Evolutionary conservation across 495 filamentous ascomycete genomes (phyloP).

Genomic region (Hypoxylon perforatum): DNA sequence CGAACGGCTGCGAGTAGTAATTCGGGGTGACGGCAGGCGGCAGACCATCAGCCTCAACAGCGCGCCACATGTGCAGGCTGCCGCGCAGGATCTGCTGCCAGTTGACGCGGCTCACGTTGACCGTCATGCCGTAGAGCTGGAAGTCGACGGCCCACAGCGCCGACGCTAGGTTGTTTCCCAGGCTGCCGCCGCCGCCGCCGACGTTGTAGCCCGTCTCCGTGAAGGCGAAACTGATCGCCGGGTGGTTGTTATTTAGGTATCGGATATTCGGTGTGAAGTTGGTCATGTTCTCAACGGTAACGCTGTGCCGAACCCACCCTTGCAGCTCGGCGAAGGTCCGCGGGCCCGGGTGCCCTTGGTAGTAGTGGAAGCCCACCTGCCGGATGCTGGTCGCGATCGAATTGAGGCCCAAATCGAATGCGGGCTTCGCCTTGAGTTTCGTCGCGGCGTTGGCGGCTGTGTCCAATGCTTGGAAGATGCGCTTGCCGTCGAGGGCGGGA

Average conservation of each 20-base stretch:
- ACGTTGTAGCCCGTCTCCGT: slow-evolving; percentile 23
- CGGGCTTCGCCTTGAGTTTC: slow-evolving; percentile 1
- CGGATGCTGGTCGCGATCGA: slow-evolving; percentile 12
- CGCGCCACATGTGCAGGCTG: slow-evolving; percentile 15
- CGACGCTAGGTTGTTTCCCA: slow-evolving; percentile 23
- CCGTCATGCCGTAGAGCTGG: slow-evolving; percentile 22
- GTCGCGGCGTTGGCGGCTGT: slow-evolving; percentile 2
- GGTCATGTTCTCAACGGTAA: too few species aligned
- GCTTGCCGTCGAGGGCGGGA: slow-evolving; percentile 8
- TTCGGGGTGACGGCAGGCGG: slow-evolving; percentile 7
- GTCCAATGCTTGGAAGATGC: slow-evolving; percentile 33
- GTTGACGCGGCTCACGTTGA: slow-evolving; percentile 23
- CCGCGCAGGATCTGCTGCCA: slow-evolving; percentile 20
- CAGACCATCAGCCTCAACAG: not conserved
- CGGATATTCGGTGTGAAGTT: slow-evolving; percentile 15
- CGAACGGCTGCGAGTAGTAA: slow-evolving; percentile 34
- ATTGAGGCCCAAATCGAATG: slow-evolving; percentile 9
- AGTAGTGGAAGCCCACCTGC: slow-evolving; percentile 21
- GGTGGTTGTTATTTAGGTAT: slow-evolving; percentile 11
- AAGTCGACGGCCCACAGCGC: slow-evolving; percentile 33
- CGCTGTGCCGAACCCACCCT: too few species aligned
- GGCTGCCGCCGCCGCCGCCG: not conserved
- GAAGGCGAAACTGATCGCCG: slow-evolving; percentile 3
- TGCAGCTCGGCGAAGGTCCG: slow-evolving; percentile 5
- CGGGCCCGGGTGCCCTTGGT: slow-evolving; percentile 15